Base-by-base conservation (phyloP, 2,329 filamentous ascomycete genomes). In the Thelonectria blattea region DNA sequence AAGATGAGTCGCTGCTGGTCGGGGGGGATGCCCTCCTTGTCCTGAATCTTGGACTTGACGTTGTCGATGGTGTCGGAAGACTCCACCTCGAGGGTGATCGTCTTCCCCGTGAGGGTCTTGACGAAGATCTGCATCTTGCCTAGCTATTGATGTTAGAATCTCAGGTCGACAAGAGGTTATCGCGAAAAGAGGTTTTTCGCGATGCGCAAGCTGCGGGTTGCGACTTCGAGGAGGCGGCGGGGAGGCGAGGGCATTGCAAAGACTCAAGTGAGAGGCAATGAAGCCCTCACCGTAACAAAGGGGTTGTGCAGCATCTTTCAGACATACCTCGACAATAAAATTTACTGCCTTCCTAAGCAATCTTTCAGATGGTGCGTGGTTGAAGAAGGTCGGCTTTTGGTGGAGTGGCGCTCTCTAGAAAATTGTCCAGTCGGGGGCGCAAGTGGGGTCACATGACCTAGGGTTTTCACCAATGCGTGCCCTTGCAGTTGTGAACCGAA, bases 81-180 rank as follows among this genome's bases (percentile, higher is more conserved):
- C 90, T 98, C 95, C 85, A 98, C 95, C 93, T 99, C 95, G 76
- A 99, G 93, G 91, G 95, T 98, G 91, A 98, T 98, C 80, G 95
- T 98, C 91, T 98, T 98, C 79, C 95, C 95, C 91, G 95, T 98
- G 76, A 98, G 87, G 86, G 88, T 90, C 83, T 90, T 89, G 77
- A 90, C 88, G 84, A 90, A 90, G 80, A 89, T 89, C 85, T 89
- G 87, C 87, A 89, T 89, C 82, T 86, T 87, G 85, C 85, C 85
- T 87, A 73, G 72, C 75, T 76, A 71, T 67, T 66, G 65, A 75
- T 72, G 77, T 81, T 78, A 81, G 80, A 79, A 64, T 72, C 54
- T 41, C 43, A 50, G 51, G 56, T 70, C 50, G 49, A 47, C 14
- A 30, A 22, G 18, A 54, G 39, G 30, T 39, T 39, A n/a, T 30